Evolutionary conservation across 2,329 filamentous ascomycete species (phyloP).

Genomic region (Microsporum audouinii): DNA sequence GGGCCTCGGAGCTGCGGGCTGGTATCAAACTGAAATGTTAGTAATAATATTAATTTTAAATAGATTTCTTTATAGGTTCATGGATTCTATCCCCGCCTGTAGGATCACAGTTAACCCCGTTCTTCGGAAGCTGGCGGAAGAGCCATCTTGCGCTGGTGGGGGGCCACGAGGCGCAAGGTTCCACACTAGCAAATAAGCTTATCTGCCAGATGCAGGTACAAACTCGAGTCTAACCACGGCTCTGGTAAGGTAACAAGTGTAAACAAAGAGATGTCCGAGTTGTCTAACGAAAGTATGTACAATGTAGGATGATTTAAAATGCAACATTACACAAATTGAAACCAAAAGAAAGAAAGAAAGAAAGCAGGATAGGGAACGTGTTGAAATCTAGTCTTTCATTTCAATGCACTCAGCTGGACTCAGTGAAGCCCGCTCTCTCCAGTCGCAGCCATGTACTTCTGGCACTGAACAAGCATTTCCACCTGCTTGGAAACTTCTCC

Average conservation of each 20-base stretch:
- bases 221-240: neutral
- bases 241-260: neutral
- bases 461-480: conserved; percentile 57
- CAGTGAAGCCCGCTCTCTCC: conserved; percentile 1
- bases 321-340: neutral
- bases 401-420: neutral
- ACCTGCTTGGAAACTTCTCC: conserved; percentile 66
- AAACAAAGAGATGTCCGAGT: neutral
- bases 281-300: neutral
- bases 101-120: neutral
- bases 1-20: conserved; percentile 69
- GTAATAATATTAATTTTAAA: neutral
- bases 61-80: neutral
- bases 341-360: neutral
- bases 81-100: neutral
- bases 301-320: neutral
- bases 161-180: conserved; percentile 1
- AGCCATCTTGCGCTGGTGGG: neutral
- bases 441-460: conserved; percentile 1
- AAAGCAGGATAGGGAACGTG: neutral
- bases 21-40: conserved; percentile 78
- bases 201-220: neutral
- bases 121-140: neutral
- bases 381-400: neutral
- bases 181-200: conserved; percentile 2